These are phyloP conservation scores for Coemansia javaensis DNA, from an alignment of 192 early-diverging fungal species.

Conservation along the genomic window DNA sequence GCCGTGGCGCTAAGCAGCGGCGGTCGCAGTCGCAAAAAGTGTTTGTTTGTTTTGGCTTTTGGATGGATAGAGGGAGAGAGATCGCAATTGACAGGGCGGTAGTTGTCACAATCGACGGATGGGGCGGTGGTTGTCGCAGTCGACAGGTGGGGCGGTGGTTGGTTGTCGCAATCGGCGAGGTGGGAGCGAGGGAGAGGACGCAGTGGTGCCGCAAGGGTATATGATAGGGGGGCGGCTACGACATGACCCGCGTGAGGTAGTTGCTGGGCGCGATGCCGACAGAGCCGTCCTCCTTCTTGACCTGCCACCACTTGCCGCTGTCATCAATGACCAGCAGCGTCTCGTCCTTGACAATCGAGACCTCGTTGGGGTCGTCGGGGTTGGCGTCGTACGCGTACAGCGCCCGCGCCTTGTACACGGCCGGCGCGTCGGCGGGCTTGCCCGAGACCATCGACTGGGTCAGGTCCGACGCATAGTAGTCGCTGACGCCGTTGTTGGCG, in stretches of 20 bases:
- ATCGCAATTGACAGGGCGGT: no score
- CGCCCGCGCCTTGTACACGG: slow-evolving; percentile 61
- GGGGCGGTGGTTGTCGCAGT: no score
- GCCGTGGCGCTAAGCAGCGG: slow-evolving; percentile 14
- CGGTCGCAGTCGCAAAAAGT: no score
- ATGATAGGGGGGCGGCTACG: slow-evolving; percentile 1
- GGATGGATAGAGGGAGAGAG: neutral
- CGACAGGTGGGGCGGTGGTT: no score
- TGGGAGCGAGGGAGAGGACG: neutral
- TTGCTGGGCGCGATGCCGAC: slow-evolving; percentile 89
- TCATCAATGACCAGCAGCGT: slow-evolving; percentile 79
- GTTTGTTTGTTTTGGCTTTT: neutral
- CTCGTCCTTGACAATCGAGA: slow-evolving; percentile 86
- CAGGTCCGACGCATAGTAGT: slow-evolving; percentile 40
- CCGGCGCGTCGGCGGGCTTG: slow-evolving; percentile 34
- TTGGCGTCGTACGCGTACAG: slow-evolving; percentile 81
- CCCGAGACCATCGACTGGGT: slow-evolving; percentile 33
- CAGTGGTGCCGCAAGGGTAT: neutral
- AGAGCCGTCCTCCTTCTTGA: slow-evolving; percentile 70
- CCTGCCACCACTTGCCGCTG: slow-evolving; percentile 98
- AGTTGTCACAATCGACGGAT: no score
- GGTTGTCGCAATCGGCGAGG: no score
- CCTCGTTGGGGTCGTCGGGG: slow-evolving; percentile 84
- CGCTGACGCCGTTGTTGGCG: slow-evolving; percentile 30
- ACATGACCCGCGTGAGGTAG: slow-evolving; percentile 56